phyloP scores from a whole-genome alignment of 1,284 basidiomycete species.

The Ustilago nuda region DNA sequence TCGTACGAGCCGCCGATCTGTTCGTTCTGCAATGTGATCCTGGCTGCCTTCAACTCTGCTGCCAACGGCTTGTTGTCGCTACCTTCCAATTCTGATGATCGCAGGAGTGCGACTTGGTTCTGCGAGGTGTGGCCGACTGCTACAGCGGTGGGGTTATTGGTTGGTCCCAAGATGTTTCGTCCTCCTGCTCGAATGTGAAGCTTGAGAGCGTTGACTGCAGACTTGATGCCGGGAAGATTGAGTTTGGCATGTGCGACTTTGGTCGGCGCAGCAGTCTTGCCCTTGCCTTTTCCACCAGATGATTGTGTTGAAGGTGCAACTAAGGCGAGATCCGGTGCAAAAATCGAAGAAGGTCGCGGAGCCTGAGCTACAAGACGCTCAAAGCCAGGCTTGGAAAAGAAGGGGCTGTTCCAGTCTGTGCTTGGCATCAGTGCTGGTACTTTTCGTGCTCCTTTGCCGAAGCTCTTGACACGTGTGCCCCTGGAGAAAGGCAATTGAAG shows the following conservation, averaged over 20 bases:
- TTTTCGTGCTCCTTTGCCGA: slow-evolving; percentile 3
- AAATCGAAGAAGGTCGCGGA: slow-evolving; percentile 26
- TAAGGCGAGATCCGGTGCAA: slow-evolving; percentile 24
- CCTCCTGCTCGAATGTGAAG: slow-evolving; percentile 39
- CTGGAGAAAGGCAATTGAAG: slow-evolving; percentile 2
- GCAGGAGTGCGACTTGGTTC: slow-evolving; percentile 8
- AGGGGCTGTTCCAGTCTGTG: slow-evolving; percentile 45
- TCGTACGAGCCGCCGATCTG: slow-evolving; percentile 42
- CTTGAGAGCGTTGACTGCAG: slow-evolving; percentile 43
- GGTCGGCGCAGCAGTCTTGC: slow-evolving; percentile 24
- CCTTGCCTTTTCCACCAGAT: slow-evolving; percentile 32
- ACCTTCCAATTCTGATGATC: slow-evolving; percentile 1
- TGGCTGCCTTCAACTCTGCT: slow-evolving; percentile 29
- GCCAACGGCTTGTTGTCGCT: slow-evolving; percentile 30
- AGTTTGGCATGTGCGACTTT: slow-evolving; percentile 17
- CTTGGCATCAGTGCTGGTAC: slow-evolving; percentile 23
- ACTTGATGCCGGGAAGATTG: slow-evolving; percentile 42
- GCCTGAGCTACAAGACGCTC: slow-evolving; percentile 26
- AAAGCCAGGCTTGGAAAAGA: slow-evolving; percentile 36
- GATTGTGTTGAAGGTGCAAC: slow-evolving; percentile 20
- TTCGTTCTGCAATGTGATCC: slow-evolving; percentile 36
- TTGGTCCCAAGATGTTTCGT: slow-evolving; percentile 35
- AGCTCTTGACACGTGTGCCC: slow-evolving; percentile 10
- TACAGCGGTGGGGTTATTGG: slow-evolving; percentile 29
- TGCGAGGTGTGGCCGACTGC: slow-evolving; percentile 18